Conservation (phyloP, 2,329 filamentous ascomycete genomes). For the Fusarium longipes region DNA sequence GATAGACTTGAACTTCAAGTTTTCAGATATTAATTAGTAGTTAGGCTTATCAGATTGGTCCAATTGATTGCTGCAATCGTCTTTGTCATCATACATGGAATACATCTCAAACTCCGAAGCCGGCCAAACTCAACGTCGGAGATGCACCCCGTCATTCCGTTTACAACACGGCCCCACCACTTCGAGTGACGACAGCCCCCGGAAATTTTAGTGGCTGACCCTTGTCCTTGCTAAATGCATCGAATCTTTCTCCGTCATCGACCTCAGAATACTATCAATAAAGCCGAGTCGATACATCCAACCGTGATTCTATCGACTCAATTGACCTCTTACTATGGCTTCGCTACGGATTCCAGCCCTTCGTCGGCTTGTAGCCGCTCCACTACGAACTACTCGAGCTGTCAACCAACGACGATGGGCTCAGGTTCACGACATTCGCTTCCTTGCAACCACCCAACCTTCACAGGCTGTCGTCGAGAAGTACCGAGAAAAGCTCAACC, state of each 20-base stretch:
- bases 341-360: conserved; percentile 61
- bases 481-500: conserved; percentile 86
- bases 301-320: conserved; percentile 1
- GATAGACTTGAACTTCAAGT: background rate
- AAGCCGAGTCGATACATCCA: conserved; percentile 13
- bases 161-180: conserved; percentile 33
- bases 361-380: conserved; percentile 57
- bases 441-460: conserved; percentile 81
- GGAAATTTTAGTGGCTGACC: conserved; percentile 30
- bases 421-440: conserved; percentile 90
- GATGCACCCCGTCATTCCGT: conserved; percentile 17
- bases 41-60: conserved; percentile 34
- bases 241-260: conserved; percentile 25
- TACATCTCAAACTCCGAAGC: conserved; percentile 41
- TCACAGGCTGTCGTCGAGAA: conserved; percentile 79
- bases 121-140: conserved; percentile 30
- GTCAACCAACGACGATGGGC: conserved; percentile 83
- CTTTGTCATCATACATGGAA: conserved; percentile 43
- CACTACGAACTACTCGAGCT: conserved; percentile 49
- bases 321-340: conserved; percentile 55
- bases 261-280: conserved; percentile 2
- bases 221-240: conserved; percentile 11
- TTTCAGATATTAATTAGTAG: conserved; percentile 9
- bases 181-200: conserved; percentile 39
- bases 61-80: conserved; percentile 40